Conservation (phyloP, 768 basidiomycete species). For the Termitomyces bulborhizus region DNA sequence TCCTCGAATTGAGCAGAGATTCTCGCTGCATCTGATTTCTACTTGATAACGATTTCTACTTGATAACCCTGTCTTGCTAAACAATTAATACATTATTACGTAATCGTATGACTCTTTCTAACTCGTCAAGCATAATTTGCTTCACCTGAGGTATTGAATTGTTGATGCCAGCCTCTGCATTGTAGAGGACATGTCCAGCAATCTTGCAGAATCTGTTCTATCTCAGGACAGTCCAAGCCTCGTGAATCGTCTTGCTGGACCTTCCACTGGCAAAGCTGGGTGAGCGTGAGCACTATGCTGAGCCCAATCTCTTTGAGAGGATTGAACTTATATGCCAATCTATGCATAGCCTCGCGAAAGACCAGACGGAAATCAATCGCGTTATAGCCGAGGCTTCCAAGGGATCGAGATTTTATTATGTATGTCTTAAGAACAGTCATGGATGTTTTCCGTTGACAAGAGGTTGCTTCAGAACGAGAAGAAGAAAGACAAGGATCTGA, state of each 20-base stretch:
- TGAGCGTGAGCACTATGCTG: constrained; percentile 19
- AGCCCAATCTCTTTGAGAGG: background rate
- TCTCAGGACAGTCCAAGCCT: constrained; percentile 69
- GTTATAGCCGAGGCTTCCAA: constrained; percentile 89
- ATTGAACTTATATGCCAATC: too few species aligned
- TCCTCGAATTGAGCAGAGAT: too few species aligned
- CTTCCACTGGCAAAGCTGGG: constrained; percentile 88
- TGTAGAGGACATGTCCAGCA: background rate
- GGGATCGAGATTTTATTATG: constrained; percentile 91
- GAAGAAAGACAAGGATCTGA: constrained; percentile 81
- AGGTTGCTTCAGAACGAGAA: constrained; percentile 67
- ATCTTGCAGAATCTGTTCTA: constrained; percentile 15
- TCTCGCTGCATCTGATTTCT: too few species aligned
- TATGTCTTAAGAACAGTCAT: constrained; percentile 19
- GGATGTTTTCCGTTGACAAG: background rate
- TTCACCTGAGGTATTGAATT: background rate
- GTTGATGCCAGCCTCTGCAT: background rate
- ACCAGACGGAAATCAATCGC: constrained; percentile 80
- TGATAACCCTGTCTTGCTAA: too few species aligned
- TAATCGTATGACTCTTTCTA: too few species aligned
- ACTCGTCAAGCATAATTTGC: too few species aligned
- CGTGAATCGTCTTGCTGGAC: constrained; percentile 77
- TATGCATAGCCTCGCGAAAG: constrained; percentile 54
- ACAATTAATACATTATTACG: too few species aligned
- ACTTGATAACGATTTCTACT: too few species aligned